Conservation (phyloP, 2,329 filamentous ascomycete genomes). For the Mycosphaerella sp. region DNA sequence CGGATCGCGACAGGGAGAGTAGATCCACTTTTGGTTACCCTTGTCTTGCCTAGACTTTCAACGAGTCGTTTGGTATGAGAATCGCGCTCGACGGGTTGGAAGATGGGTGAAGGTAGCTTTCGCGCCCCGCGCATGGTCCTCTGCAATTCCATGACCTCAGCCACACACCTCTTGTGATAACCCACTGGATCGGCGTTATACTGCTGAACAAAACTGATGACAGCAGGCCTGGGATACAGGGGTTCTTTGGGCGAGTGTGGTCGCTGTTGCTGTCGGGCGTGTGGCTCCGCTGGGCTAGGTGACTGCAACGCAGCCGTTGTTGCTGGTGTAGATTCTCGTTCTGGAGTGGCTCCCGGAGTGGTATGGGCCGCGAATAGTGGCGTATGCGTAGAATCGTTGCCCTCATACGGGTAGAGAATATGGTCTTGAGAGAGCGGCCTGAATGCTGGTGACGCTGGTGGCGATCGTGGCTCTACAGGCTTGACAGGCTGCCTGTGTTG, state of each 20-base stretch:
- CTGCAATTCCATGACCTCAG: slow-evolving; percentile 13
- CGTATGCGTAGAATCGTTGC: slow-evolving; percentile 1
- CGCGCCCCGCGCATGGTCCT: slow-evolving; percentile 4
- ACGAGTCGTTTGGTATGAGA: slow-evolving; percentile 15
- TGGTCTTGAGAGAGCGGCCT: slow-evolving; percentile 17
- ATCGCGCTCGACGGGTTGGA: slow-evolving; percentile 11
- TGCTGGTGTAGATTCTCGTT: neutral
- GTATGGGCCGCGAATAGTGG: slow-evolving; percentile 12
- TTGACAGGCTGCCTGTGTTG: slow-evolving; percentile 5
- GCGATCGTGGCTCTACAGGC: slow-evolving; percentile 15
- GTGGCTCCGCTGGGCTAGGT: neutral
- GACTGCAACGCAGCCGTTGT: neutral
- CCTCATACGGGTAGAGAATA: slow-evolving; percentile 19
- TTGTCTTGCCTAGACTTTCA: slow-evolving; percentile 13
- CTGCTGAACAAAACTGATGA: slow-evolving; percentile 2
- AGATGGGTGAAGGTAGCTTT: slow-evolving; percentile 13
- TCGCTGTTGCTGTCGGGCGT: neutral
- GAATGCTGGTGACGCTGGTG: slow-evolving; percentile 22
- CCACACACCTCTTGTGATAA: slow-evolving; percentile 15
- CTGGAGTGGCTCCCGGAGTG: slow-evolving; percentile 5
- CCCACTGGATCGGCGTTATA: slow-evolving; percentile 10
- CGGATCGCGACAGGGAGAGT: slow-evolving; percentile 1
- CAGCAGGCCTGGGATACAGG: neutral
- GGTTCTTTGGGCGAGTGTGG: too few species aligned
- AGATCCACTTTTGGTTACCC: slow-evolving; percentile 15